phyloP scores from a whole-genome alignment of 495 filamentous ascomycete genomes.

The Xylaria grammica region DNA sequence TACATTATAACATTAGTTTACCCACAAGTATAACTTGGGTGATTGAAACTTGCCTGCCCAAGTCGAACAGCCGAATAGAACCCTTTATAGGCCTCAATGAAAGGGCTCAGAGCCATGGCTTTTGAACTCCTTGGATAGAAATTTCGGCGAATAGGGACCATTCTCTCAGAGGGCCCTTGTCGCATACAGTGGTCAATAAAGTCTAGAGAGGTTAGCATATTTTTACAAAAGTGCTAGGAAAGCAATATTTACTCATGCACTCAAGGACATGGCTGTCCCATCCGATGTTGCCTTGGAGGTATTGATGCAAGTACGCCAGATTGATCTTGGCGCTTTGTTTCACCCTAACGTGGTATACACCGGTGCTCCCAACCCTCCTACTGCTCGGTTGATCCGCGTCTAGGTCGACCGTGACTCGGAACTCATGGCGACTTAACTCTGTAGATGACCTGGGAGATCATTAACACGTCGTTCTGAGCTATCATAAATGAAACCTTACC shows the following conservation, averaged over 20 bases:
- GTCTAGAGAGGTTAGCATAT: conserved; percentile 47
- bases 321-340: conserved; percentile 64
- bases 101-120: conserved; percentile 3
- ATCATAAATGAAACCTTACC: conserved; percentile 59
- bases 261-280: conserved; percentile 73
- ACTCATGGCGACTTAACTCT: conserved; percentile 41
- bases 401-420: conserved; percentile 65
- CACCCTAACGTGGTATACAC: conserved; percentile 64
- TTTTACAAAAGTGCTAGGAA: neutral
- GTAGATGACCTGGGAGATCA: conserved; percentile 39
- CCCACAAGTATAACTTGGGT: conserved; percentile 9
- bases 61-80: conserved; percentile 81
- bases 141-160: conserved; percentile 72
- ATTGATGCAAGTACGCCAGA: conserved; percentile 65
- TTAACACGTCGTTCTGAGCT: conserved; percentile 28
- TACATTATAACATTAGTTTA: neutral
- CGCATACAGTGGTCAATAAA: conserved; percentile 91
- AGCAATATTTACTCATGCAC: conserved; percentile 66
- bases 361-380: conserved; percentile 40
- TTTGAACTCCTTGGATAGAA: conserved; percentile 61
- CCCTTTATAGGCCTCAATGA: conserved; percentile 79
- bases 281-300: conserved; percentile 61
- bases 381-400: conserved; percentile 60
- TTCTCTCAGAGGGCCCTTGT: conserved; percentile 67
- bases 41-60: conserved; percentile 53